Conservation (phyloP, 208 protist genomes). For the Leishmania gerbilli region DNA sequence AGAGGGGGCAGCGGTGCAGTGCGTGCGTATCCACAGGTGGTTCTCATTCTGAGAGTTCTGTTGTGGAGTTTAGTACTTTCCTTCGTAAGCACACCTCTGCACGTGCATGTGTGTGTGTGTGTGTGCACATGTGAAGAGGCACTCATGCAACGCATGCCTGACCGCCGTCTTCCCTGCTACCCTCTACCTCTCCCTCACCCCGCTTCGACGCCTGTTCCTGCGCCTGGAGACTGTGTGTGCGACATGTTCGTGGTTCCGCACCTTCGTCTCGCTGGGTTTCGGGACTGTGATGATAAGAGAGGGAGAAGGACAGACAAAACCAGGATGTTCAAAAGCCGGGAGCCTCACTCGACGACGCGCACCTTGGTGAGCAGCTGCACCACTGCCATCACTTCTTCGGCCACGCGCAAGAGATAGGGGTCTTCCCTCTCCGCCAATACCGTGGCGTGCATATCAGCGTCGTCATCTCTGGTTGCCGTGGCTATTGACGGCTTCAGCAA, state of each 20-base stretch:
- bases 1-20: background rate
- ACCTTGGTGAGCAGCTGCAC: constrained; percentile 50
- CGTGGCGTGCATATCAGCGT: constrained; percentile 14
- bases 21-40: background rate
- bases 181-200: background rate
- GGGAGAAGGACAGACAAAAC: background rate
- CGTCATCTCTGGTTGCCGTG: background rate
- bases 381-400: constrained; percentile 52
- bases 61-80: background rate
- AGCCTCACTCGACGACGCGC: constrained; percentile 3
- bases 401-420: constrained; percentile 46
- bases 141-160: background rate
- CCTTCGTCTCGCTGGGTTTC: background rate
- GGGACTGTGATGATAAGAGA: background rate
- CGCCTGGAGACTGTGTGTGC: background rate
- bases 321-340: background rate
- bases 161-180: background rate
- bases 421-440: constrained; percentile 35
- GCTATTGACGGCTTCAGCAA: background rate
- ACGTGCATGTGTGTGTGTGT: background rate
- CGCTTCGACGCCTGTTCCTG: background rate
- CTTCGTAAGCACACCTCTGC: background rate
- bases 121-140: background rate
- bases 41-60: background rate
- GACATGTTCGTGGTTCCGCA: background rate